phyloP scores from a whole-genome alignment of 2,329 filamentous ascomycete species.

The Proliferodiscus dingleyae region DNA sequence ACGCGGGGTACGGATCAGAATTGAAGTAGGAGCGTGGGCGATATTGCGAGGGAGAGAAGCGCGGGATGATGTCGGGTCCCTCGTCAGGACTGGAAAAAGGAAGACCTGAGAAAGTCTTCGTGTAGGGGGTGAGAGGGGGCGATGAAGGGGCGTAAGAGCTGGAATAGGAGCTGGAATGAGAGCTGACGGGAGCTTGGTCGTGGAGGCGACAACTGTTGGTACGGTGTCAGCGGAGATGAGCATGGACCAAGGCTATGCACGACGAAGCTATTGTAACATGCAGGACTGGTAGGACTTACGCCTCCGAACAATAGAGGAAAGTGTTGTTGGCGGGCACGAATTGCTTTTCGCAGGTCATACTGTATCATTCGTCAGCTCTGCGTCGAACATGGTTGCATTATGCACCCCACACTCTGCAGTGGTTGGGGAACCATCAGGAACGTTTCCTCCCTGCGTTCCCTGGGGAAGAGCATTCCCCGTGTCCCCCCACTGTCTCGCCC shows the following conservation, averaged over 20 bases:
- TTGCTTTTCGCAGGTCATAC: conserved; percentile 65
- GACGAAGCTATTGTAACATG: neutral
- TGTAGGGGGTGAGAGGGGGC: conserved; percentile 31
- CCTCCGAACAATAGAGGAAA: conserved; percentile 58
- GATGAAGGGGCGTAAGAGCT: conserved; percentile 21
- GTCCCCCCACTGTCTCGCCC: conserved; percentile 4
- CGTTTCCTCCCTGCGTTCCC: neutral
- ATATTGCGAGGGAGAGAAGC: conserved; percentile 57
- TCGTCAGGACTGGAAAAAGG: conserved; percentile 38
- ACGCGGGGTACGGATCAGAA: conserved; percentile 37
- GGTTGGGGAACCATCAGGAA: conserved; percentile 5
- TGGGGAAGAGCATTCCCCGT: conserved; percentile 4
- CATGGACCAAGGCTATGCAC: conserved; percentile 22
- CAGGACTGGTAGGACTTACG: conserved; percentile 42
- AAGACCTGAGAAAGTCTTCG: conserved; percentile 31
- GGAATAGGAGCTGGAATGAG: conserved; percentile 14
- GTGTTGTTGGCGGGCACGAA: conserved; percentile 55
- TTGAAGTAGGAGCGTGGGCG: conserved; percentile 52
- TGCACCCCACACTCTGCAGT: conserved; percentile 22
- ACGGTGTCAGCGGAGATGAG: conserved; percentile 4
- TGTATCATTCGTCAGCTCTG: conserved; percentile 32
- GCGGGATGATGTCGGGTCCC: conserved; percentile 59
- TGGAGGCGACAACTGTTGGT: conserved; percentile 24
- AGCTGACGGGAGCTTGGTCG: conserved; percentile 22
- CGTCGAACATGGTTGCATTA: conserved; percentile 5